Evolutionary conservation across 352 stramenopile genomes (phyloP).

Genomic region (Elongisporangium anandrum): DNA sequence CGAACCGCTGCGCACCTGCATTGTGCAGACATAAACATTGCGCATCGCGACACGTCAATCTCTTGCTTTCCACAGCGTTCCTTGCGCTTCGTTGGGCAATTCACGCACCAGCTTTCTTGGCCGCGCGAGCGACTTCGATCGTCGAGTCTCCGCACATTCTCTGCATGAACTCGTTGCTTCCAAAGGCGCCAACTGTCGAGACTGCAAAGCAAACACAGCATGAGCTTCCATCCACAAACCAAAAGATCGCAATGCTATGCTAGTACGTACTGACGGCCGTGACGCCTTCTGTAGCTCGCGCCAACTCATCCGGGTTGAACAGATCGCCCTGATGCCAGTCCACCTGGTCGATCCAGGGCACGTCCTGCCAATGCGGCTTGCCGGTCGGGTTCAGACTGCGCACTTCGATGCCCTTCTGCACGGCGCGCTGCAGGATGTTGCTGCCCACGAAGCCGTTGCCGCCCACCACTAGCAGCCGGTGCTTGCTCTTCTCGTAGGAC

Average conservation of each 20-base stretch:
- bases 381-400: slow-evolving; percentile 83
- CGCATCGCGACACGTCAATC: background rate
- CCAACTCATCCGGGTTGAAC: slow-evolving; percentile 64
- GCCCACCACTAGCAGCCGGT: slow-evolving; percentile 80
- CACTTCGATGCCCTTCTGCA: slow-evolving; percentile 85
- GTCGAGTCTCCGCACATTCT: slow-evolving; percentile 86
- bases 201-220: slow-evolving; percentile 29
- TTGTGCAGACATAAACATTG: background rate
- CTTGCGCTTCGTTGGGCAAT: background rate
- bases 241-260: background rate
- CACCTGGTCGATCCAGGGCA: slow-evolving; percentile 80
- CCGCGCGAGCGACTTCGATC: slow-evolving; percentile 68
- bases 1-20: slow-evolving; percentile 67
- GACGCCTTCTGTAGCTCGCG: slow-evolving; percentile 62
- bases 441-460: slow-evolving; percentile 89
- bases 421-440: slow-evolving; percentile 85
- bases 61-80: background rate
- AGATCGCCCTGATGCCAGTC: slow-evolving; percentile 86
- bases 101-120: slow-evolving; percentile 50
- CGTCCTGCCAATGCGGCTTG: slow-evolving; percentile 74
- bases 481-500: slow-evolving; percentile 65
- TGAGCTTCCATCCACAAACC: background rate
- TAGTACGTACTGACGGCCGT: slow-evolving; percentile 76
- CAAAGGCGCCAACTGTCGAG: slow-evolving; percentile 86
- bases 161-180: slow-evolving; percentile 87